A percentile compares a stretch with the other conserved stretches of the same genome.
phyloP scores from a whole-genome alignment of 805 yeast species.

The Saccharomycopsis lassenensis region DNA sequence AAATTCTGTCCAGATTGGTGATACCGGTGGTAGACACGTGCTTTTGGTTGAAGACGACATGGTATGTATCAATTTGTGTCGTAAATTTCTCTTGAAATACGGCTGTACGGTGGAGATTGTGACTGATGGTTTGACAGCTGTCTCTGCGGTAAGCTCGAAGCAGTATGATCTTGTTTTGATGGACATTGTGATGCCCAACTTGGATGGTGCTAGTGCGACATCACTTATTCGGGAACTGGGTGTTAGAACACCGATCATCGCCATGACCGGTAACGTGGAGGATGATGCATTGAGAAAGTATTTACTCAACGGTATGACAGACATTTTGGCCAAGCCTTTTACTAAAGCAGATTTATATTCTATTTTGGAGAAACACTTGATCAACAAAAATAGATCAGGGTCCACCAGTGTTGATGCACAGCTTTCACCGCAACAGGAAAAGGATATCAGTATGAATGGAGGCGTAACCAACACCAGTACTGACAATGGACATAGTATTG shows the following conservation, averaged over 20 bases:
- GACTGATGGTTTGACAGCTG: slow-evolving; percentile 85
- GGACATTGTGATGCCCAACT: slow-evolving; percentile 86
- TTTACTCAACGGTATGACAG: slow-evolving; percentile 82
- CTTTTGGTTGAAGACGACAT: slow-evolving; percentile 71
- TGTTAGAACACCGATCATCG: slow-evolving; percentile 78
- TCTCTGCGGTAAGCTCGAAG: slow-evolving; percentile 58
- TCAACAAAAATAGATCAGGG: too few species aligned
- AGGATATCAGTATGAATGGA: too few species aligned
- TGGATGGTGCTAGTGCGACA: slow-evolving; percentile 86
- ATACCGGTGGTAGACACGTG: slow-evolving; percentile 49
- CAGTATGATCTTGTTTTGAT: slow-evolving; percentile 68
- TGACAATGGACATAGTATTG: too few species aligned
- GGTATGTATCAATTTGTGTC: slow-evolving; percentile 72
- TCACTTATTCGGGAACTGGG: slow-evolving; percentile 80
- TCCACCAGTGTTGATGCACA: too few species aligned
- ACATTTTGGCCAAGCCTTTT: slow-evolving; percentile 88
- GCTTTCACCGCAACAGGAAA: too few species aligned
- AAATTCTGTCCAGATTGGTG: too few species aligned
- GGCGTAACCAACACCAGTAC: too few species aligned
- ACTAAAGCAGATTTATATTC: slow-evolving; percentile 75
- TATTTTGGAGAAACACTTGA: slow-evolving; percentile 65
- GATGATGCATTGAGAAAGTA: slow-evolving; percentile 73
- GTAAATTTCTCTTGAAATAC: slow-evolving; percentile 71
- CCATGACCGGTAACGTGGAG: slow-evolving; percentile 87
- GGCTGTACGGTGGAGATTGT: slow-evolving; percentile 92